These are phyloP conservation scores for Pseudozyma sp. DNA, from an alignment of 1,284 basidiomycete species.

Conservation along the genomic window DNA sequence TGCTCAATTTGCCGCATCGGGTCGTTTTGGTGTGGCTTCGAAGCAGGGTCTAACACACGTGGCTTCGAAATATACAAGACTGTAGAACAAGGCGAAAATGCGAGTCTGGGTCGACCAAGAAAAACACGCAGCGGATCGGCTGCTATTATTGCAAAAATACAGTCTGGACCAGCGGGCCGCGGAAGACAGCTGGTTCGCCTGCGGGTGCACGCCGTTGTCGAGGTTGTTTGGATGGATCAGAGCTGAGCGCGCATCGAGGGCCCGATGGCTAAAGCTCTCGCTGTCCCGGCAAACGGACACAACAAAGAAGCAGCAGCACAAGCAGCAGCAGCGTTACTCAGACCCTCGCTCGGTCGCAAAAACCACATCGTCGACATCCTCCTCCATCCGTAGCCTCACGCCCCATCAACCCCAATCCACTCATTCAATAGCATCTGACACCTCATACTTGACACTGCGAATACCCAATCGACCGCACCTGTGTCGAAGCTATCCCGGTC, in stretches of 20 bases:
- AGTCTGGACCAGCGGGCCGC: background rate
- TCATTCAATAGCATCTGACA: no score
- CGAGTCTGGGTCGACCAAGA: no score
- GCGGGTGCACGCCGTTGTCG: background rate
- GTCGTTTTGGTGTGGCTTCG: no score
- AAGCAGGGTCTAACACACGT: no score
- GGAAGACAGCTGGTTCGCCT: slow-evolving; percentile 9
- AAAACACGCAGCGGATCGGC: background rate
- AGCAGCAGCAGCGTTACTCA: slow-evolving; percentile 2
- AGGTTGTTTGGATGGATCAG: slow-evolving; percentile 5
- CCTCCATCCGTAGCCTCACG: slow-evolving; percentile 2
- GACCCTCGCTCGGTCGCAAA: slow-evolving; percentile 16
- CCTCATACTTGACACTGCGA: background rate
- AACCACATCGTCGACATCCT: slow-evolving; percentile 5
- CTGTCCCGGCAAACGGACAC: slow-evolving; percentile 22
- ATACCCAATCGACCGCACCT: background rate
- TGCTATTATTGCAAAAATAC: background rate
- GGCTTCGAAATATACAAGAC: no score
- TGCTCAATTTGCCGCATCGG: no score
- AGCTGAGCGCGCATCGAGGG: slow-evolving; percentile 17
- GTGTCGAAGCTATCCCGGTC: background rate
- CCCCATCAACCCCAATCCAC: background rate
- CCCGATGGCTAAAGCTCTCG: slow-evolving; percentile 17
- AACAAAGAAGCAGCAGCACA: slow-evolving; percentile 6
- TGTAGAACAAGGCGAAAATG: no score